Percentiles rank a stretch among this genome's conserved stretches.
Evolutionary conservation across 352 stramenopile genomes (phyloP).

Genomic region (Albugo candida): DNA sequence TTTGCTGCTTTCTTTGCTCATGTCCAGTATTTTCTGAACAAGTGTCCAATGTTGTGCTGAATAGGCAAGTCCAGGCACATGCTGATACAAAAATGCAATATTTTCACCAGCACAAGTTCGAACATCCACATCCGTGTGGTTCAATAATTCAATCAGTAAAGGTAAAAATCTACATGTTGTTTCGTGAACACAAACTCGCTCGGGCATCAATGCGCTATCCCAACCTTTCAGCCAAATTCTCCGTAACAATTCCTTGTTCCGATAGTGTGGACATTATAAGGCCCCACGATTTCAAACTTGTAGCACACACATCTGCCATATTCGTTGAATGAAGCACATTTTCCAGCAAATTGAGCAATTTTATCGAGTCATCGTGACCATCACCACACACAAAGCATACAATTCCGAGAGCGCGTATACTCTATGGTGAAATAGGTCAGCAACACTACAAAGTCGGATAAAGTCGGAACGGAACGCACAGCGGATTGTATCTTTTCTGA

Average conservation of each 20-base stretch:
- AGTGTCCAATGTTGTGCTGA: slow-evolving; percentile 30
- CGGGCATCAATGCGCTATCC: not conserved
- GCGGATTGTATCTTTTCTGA: slow-evolving; percentile 40
- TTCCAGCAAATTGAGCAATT: slow-evolving; percentile 39
- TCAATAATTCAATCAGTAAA: slow-evolving; percentile 42
- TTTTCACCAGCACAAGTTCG: slow-evolving; percentile 67
- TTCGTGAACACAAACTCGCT: not conserved
- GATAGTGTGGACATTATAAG: slow-evolving; percentile 40
- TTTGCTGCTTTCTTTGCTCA: slow-evolving; percentile 81
- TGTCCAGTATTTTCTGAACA: slow-evolving; percentile 37
- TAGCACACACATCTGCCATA: slow-evolving; percentile 30
- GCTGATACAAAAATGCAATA: slow-evolving; percentile 65
- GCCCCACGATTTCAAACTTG: slow-evolving; percentile 52
- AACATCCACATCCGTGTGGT: slow-evolving; percentile 66
- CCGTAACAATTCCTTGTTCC: slow-evolving; percentile 25
- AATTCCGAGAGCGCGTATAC: slow-evolving; percentile 43
- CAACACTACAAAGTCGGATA: too few relatives aligned
- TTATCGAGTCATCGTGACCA: slow-evolving; percentile 53
- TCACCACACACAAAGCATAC: slow-evolving; percentile 60
- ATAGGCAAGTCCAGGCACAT: too few relatives aligned
- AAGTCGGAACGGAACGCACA: too few relatives aligned
- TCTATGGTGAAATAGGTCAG: slow-evolving; percentile 11
- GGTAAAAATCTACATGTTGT: slow-evolving; percentile 27
- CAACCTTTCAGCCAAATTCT: slow-evolving; percentile 39
- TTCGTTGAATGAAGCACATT: slow-evolving; percentile 55